Evolutionary conservation across 441 rosid genomes (phyloP).

Genomic region (Euphorbia schlechtendalii): DNA sequence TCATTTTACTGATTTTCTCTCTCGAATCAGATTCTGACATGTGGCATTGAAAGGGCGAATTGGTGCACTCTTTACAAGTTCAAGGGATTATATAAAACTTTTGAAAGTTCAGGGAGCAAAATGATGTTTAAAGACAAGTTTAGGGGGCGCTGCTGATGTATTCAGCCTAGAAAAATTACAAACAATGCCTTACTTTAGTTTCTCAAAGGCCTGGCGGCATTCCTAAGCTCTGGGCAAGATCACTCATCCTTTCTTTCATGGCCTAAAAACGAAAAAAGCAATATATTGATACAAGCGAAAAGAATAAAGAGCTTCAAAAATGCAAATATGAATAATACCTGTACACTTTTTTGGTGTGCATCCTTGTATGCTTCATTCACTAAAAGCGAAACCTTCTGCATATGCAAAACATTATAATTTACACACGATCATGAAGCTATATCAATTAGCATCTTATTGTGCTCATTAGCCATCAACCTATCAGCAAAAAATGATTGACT

Average conservation of each 20-base stretch:
- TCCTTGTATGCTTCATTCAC: slow-evolving; percentile 90
- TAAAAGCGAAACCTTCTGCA: slow-evolving; percentile 75
- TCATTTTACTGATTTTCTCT: no score
- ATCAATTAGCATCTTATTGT: neutral
- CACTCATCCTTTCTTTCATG: slow-evolving; percentile 88
- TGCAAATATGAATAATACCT: slow-evolving; percentile 31
- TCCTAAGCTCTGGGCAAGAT: slow-evolving; percentile 93
- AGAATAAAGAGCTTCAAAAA: neutral
- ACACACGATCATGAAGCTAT: neutral
- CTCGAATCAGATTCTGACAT: no score
- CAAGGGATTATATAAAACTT: no score
- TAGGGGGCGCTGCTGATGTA: no score
- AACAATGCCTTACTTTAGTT: slow-evolving; percentile 42
- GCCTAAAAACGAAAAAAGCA: slow-evolving; percentile 37
- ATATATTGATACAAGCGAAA: neutral
- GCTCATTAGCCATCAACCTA: neutral
- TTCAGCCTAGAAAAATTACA: neutral
- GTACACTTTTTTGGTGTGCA: slow-evolving; percentile 88
- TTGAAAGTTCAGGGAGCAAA: no score
- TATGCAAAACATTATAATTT: neutral
- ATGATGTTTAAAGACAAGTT: no score
- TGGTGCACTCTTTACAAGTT: no score
- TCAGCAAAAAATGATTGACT: no score
- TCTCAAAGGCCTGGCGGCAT: slow-evolving; percentile 82
- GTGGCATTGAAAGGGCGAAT: no score